Conservation (phyloP, 139 green algal genomes). For the Chlorella vulgaris region DNA sequence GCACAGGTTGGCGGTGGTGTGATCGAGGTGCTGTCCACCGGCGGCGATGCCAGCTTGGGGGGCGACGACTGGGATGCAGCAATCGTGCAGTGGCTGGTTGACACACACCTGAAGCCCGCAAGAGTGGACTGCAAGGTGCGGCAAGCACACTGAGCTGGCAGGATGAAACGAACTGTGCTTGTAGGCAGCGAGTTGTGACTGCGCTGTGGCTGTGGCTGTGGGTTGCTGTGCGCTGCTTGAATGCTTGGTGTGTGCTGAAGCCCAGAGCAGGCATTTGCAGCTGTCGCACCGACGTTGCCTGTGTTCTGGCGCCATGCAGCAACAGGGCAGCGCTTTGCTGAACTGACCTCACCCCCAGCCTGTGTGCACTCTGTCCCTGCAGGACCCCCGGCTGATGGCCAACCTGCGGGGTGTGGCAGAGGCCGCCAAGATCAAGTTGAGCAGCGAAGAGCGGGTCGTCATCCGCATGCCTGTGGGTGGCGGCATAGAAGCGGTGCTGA, state of each 20-base stretch:
- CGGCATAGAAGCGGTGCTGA: conserved; percentile 60
- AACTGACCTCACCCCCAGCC: not conserved
- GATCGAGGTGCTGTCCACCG: conserved; percentile 87
- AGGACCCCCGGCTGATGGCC: conserved; percentile 46
- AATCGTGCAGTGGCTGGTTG: conserved; percentile 71
- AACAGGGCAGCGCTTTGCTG: too few species aligned
- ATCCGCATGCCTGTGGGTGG: conserved; percentile 75
- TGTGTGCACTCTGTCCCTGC: not conserved
- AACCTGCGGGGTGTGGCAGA: conserved; percentile 74
- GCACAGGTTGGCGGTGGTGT: conserved; percentile 78
- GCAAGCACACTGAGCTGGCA: not conserved
- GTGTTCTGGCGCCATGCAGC: too few species aligned
- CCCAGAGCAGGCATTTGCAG: too few species aligned
- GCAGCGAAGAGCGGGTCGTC: conserved; percentile 42
- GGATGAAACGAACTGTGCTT: not conserved
- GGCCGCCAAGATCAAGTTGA: conserved; percentile 80
- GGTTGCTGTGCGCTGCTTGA: not conserved
- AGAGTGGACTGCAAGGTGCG: conserved; percentile 30
- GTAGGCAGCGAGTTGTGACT: too few species aligned
- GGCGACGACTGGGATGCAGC: conserved; percentile 87
- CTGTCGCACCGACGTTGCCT: too few species aligned
- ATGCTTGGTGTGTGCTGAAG: too few species aligned
- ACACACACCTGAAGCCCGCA: conserved; percentile 57
- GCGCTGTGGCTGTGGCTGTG: not conserved
- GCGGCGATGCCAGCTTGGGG: conserved; percentile 82